Conservation (phyloP, 176 grass and related monocot species). For the bread wheat (Triticum aestivum) region DNA sequence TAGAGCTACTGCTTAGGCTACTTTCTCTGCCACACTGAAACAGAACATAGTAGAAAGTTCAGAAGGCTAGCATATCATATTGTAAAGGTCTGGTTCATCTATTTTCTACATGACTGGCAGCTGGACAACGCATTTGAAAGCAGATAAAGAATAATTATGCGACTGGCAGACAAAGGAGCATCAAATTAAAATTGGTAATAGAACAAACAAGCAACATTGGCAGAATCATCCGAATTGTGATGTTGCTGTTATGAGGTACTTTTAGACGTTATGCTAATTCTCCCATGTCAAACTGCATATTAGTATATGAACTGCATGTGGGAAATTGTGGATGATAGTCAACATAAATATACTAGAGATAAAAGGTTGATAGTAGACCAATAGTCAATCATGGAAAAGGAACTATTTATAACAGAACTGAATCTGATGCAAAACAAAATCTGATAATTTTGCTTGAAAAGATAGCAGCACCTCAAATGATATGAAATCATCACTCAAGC, state of each 20-base stretch:
- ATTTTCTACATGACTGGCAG: background rate
- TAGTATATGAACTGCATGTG: background rate
- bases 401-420: background rate
- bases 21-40: conserved; percentile 80
- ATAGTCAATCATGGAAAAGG: background rate
- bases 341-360: background rate
- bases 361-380: background rate
- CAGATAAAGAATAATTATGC: background rate
- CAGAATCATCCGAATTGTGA: background rate
- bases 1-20: conserved; percentile 79
- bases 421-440: background rate
- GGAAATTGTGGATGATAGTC: background rate
- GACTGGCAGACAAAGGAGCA: background rate
- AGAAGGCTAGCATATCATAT: conserved; percentile 11
- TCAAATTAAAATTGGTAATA: no score
- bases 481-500: background rate
- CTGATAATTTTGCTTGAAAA: background rate
- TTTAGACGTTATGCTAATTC: background rate
- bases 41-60: conserved; percentile 1
- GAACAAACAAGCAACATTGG: no score
- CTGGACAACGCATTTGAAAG: background rate
- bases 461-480: background rate
- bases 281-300: background rate
- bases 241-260: conserved; percentile 4
- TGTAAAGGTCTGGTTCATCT: conserved; percentile 19